Percentiles rank a stretch among this genome's conserved stretches.
Conservation (phyloP, 768 basidiomycete species). For the Lyophyllum decastes region DNA sequence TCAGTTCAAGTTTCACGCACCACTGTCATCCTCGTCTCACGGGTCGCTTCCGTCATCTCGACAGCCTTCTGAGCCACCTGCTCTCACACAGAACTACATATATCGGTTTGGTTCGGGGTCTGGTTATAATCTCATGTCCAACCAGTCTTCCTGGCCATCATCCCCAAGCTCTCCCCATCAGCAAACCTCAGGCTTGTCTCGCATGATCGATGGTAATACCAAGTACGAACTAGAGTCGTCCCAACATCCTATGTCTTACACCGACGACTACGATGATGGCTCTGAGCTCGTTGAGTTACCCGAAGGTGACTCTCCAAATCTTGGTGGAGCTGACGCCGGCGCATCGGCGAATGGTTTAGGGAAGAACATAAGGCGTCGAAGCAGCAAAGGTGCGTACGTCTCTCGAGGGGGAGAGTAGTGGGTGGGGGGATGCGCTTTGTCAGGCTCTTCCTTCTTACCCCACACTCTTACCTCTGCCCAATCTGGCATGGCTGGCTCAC, state of each 20-base stretch:
- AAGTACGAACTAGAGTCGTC: conserved; percentile 17
- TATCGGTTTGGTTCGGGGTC: conserved; percentile 34
- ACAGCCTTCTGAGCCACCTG: conserved; percentile 29
- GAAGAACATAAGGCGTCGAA: conserved; percentile 65
- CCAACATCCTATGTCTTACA: conserved; percentile 42
- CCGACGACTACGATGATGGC: conserved; percentile 65
- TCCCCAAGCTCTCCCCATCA: conserved; percentile 22
- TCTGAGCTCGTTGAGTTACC: conserved; percentile 54
- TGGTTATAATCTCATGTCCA: conserved; percentile 23
- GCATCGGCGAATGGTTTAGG: conserved; percentile 25
- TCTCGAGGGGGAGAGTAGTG: background rate
- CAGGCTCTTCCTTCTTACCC: background rate
- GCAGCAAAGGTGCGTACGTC: conserved; percentile 64
- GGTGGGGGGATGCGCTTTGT: background rate
- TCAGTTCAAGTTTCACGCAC: conserved; percentile 37
- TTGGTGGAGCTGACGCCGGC: conserved; percentile 18
- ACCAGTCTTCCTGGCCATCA: conserved; percentile 29
- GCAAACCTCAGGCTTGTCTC: conserved; percentile 13
- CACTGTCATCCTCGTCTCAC: conserved; percentile 30
- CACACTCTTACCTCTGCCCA: background rate
- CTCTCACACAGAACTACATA: conserved; percentile 28
- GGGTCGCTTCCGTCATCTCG: conserved; percentile 36
- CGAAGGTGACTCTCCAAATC: conserved; percentile 19
- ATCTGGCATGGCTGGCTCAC: conserved; percentile 11
- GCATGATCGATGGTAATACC: conserved; percentile 15